phyloP scores from a whole-genome alignment of 2,329 filamentous ascomycete species.

The Cordyceps javanica region DNA sequence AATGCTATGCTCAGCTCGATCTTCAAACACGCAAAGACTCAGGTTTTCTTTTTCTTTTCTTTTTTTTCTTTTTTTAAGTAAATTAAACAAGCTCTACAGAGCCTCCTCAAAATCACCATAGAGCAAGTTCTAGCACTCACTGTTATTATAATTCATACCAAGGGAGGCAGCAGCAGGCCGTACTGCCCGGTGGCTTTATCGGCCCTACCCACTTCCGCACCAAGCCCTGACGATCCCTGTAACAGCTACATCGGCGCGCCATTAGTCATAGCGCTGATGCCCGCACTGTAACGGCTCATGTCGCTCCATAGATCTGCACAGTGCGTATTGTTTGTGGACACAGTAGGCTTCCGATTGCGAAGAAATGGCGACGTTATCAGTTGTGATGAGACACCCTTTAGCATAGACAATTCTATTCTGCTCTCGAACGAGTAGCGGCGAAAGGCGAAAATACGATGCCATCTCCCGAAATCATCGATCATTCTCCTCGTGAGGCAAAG shows the following conservation, averaged over 20 bases:
- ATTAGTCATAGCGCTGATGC: constrained; percentile 1
- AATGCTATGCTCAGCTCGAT: not conserved
- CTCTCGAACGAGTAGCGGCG: not conserved
- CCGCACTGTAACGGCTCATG: not conserved
- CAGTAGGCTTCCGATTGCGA: not conserved
- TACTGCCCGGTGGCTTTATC: no score
- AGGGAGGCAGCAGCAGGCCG: no score
- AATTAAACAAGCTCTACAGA: not conserved
- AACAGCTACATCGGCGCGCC: not conserved
- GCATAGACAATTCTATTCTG: not conserved
- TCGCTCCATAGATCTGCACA: not conserved
- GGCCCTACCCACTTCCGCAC: not conserved
- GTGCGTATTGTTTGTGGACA: not conserved
- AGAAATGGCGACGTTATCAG: not conserved
- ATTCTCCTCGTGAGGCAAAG: constrained; percentile 80
- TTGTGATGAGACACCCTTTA: not conserved
- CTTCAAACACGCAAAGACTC: no score
- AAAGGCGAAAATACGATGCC: constrained; percentile 35
- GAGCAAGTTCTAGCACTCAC: no score
- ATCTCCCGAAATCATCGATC: constrained; percentile 55
- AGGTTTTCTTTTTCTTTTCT: no score
- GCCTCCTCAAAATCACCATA: no score
- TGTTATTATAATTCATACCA: no score
- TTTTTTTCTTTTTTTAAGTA: not conserved
- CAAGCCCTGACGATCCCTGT: not conserved